phyloP scores from a whole-genome alignment of 2,329 filamentous ascomycete genomes.

The Raffaelea deltoideospora region DNA sequence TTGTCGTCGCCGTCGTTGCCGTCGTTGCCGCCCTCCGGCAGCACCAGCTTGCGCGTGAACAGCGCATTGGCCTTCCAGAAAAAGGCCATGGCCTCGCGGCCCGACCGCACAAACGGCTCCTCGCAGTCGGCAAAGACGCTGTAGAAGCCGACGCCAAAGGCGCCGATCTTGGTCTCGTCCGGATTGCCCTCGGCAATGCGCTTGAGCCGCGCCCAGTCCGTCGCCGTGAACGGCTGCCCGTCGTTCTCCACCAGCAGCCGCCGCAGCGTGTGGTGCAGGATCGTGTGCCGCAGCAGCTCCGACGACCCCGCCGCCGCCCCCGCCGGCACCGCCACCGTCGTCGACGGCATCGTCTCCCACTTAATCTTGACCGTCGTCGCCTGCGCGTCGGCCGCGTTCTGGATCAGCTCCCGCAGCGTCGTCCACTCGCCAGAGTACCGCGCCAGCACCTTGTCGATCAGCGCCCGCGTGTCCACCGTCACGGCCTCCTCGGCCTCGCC shows the following conservation, averaged over 20 bases:
- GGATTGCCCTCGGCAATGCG: constrained; percentile 98
- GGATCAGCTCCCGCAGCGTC: constrained; percentile 78
- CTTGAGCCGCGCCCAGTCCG: constrained; percentile 87
- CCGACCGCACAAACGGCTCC: constrained; percentile 91
- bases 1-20: constrained; percentile 45
- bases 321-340: constrained; percentile 53
- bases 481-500: constrained; percentile 92
- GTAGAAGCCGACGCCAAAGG: constrained; percentile 97
- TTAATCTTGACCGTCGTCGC: constrained; percentile 80
- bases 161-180: constrained; percentile 97
- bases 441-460: constrained; percentile 96
- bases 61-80: constrained; percentile 99
- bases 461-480: constrained; percentile 87
- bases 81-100: constrained; percentile 87
- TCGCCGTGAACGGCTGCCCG: constrained; percentile 71
- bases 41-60: constrained; percentile 72
- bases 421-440: constrained; percentile 95
- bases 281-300: constrained; percentile 63
- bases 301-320: constrained; percentile 26
- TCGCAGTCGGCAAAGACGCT: constrained; percentile 97
- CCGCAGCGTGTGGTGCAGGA: constrained; percentile 73
- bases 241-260: constrained; percentile 88
- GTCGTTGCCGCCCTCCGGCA: constrained; percentile 40
- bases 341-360: constrained; percentile 81
- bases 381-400: constrained; percentile 95